phyloP scores from a whole-genome alignment of 768 basidiomycete species.

The Mycena floridula region DNA sequence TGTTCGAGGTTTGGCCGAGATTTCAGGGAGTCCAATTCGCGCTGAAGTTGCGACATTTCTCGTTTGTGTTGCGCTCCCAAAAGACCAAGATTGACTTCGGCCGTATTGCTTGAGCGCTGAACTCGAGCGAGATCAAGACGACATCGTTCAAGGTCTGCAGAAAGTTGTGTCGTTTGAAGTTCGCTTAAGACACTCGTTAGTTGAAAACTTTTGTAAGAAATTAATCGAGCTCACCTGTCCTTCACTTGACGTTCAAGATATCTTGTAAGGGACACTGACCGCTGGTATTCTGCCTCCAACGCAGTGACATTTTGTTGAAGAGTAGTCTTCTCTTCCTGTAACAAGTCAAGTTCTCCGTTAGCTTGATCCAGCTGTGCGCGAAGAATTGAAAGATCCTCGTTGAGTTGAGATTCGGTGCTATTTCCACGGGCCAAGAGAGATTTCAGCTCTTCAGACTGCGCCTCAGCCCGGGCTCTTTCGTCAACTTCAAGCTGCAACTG shows the following conservation, averaged over 20 bases:
- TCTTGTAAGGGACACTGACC: constrained; percentile 51
- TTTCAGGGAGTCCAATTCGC: constrained; percentile 46
- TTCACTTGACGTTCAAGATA: constrained; percentile 59
- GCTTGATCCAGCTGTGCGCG: constrained; percentile 36
- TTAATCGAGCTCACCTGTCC: constrained; percentile 42
- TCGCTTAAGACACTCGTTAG: too few relatives aligned
- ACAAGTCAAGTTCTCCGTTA: constrained; percentile 24
- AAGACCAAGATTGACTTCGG: constrained; percentile 61
- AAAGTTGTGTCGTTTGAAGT: too few relatives aligned
- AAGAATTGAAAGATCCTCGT: constrained; percentile 27
- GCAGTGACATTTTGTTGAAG: constrained; percentile 52
- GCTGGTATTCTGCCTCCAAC: constrained; percentile 62
- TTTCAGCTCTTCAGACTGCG: constrained; percentile 22
- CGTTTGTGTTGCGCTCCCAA: constrained; percentile 65
- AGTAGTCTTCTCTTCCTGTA: constrained; percentile 44
- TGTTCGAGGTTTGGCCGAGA: constrained; percentile 50
- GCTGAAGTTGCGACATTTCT: constrained; percentile 49
- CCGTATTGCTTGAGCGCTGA: constrained; percentile 53
- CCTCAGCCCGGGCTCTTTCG: constrained; percentile 24
- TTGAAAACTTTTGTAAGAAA: too few relatives aligned
- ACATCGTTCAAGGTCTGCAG: constrained; percentile 33
- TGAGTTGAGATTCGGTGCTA: too few relatives aligned
- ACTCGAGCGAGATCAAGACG: constrained; percentile 41
- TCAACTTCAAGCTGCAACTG: constrained; percentile 33
- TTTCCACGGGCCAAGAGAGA: too few relatives aligned